These are phyloP conservation scores for Rhodosporidiobolus sp. DNA, from an alignment of 768 basidiomycete species.

Conservation along the genomic window DNA sequence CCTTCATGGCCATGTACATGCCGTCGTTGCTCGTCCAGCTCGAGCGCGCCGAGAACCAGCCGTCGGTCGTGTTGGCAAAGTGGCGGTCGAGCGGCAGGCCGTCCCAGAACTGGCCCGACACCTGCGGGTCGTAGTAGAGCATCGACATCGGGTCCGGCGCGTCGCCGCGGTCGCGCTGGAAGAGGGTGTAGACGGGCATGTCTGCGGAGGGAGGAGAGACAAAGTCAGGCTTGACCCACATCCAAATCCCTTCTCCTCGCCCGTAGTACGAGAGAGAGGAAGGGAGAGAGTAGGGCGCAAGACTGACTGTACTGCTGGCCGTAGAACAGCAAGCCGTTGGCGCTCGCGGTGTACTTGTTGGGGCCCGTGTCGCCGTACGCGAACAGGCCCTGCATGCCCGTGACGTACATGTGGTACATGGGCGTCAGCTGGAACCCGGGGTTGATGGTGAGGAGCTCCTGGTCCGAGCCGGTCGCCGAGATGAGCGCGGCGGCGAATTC, in stretches of 20 bases:
- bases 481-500: conserved; percentile 80
- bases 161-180: conserved; percentile 85
- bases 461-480: conserved; percentile 80
- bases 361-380: conserved; percentile 69
- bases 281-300: background rate
- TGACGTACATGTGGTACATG: conserved; percentile 76
- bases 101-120: conserved; percentile 88
- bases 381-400: conserved; percentile 46
- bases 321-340: conserved; percentile 81
- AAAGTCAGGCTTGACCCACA: background rate
- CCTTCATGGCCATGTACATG: conserved; percentile 82
- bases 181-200: conserved; percentile 70
- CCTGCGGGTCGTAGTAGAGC: conserved; percentile 87
- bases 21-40: conserved; percentile 87
- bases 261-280: no score
- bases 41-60: conserved; percentile 88
- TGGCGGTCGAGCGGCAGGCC: conserved; percentile 73
- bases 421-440: conserved; percentile 69
- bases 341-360: conserved; percentile 92
- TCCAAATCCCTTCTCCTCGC: no score
- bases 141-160: conserved; percentile 59
- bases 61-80: conserved; percentile 68
- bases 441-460: conserved; percentile 68
- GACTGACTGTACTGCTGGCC: conserved; percentile 57
- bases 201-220: conserved; percentile 9